Percentiles rank a stretch among this genome's conserved stretches.
phyloP scores from a whole-genome alignment of 371 early-diverging fungal species.

The Zopfochytrium polystomum region DNA sequence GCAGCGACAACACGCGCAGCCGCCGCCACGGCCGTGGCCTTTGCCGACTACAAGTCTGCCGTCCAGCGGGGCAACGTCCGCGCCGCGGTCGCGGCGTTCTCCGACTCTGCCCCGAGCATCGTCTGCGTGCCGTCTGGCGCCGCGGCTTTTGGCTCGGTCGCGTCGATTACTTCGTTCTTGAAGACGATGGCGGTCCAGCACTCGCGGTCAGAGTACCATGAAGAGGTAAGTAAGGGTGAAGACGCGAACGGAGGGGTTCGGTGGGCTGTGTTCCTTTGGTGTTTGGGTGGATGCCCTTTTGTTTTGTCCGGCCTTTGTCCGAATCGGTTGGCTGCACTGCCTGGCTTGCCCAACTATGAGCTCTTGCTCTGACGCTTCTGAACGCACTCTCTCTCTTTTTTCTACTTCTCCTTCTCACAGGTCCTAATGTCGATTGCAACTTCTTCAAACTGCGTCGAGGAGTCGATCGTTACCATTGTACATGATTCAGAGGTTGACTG shows the following conservation, averaged over 20 bases:
- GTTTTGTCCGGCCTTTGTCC: not conserved
- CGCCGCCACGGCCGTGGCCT: not conserved
- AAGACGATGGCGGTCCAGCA: slow-evolving; percentile 6
- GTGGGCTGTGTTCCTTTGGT: not conserved
- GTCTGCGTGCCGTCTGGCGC: slow-evolving; percentile 12
- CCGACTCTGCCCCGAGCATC: slow-evolving; percentile 4
- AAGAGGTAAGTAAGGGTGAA: not conserved
- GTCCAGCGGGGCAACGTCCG: not conserved
- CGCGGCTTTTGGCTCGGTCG: slow-evolving; percentile 7
- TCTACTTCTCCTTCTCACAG: not conserved
- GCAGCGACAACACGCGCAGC: too few relatives aligned
- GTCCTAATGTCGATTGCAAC: slow-evolving; percentile 6
- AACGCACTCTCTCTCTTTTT: not conserved
- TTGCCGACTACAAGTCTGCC: not conserved
- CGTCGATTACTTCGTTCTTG: slow-evolving; percentile 5
- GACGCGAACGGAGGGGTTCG: not conserved
- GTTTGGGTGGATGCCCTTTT: not conserved
- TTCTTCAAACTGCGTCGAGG: slow-evolving; percentile 27
- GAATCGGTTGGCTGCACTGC: not conserved
- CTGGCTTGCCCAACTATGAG: not conserved
- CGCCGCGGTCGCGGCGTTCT: slow-evolving; percentile 6
- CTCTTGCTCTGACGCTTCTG: not conserved
- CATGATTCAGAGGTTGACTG: slow-evolving; percentile 42
- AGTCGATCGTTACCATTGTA: slow-evolving; percentile 40
- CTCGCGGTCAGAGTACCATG: not conserved